These are phyloP conservation scores for Coniophora puteana DNA, from an alignment of 1,284 basidiomycete genomes.

Conservation along the genomic window DNA sequence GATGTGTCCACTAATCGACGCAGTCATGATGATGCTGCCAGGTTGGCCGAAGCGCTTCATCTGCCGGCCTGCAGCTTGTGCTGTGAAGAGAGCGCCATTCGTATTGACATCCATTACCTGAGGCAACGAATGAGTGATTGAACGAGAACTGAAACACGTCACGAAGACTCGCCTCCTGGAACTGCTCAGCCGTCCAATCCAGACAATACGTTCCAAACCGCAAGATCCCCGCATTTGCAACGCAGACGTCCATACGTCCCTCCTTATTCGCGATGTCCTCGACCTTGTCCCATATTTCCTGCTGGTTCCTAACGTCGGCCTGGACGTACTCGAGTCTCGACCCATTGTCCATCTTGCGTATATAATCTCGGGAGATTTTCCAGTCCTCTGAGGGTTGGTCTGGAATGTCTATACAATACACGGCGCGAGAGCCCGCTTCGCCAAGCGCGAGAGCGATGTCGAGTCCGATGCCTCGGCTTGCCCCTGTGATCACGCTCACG, in stretches of 20 bases:
- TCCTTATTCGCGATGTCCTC: conserved; percentile 40
- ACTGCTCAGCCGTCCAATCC: conserved; percentile 50
- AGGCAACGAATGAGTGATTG: background rate
- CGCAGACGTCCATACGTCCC: conserved; percentile 45
- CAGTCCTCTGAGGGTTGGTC: conserved; percentile 62
- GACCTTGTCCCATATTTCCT: conserved; percentile 32
- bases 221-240: conserved; percentile 54
- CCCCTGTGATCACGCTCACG: conserved; percentile 71
- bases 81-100: conserved; percentile 38
- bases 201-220: conserved; percentile 40
- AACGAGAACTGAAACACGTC: background rate
- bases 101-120: conserved; percentile 39
- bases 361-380: conserved; percentile 47
- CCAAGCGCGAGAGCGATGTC: conserved; percentile 73
- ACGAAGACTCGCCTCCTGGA: conserved; percentile 37
- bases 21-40: conserved; percentile 46
- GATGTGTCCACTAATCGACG: conserved; percentile 46
- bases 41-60: conserved; percentile 32
- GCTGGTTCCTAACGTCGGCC: conserved; percentile 43
- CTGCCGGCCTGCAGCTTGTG: conserved; percentile 36
- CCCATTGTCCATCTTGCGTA: conserved; percentile 36
- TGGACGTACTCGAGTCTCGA: conserved; percentile 40
- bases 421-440: conserved; percentile 66
- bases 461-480: conserved; percentile 72
- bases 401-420: conserved; percentile 73